Base-by-base conservation (phyloP, 331 rosid species). In the Arachis monticola region DNA sequence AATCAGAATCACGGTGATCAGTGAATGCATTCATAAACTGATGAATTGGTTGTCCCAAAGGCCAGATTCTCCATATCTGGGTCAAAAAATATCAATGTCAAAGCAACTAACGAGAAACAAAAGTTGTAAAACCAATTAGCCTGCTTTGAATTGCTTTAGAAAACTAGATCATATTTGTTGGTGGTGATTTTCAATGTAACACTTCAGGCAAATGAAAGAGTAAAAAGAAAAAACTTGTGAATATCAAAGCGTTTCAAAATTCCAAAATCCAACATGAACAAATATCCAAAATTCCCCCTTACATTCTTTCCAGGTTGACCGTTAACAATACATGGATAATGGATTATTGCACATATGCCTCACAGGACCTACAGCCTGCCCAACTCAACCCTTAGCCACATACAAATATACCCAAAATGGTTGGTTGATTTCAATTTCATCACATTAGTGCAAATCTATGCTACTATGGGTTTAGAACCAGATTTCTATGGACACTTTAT, bases 11-110 rank as follows among this genome's bases (percentile, higher is more conserved):
- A 66, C 98, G 97, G 71, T 93, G 60, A 55, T 55, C 97, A 1
- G 97, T 93, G 85, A 93, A 93, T 67, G 98, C 96, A 79, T 84
- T 93, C 98, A 93, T 93, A 84, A 93, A 93, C 71, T 90, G 87
- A 83, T 86, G 84, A 58, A 93, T 70, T 32, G 73, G 88, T 66
- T 86, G 84, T 64, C 98, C 98, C 73, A 89, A 70, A 13, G 97
- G 98, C 96, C 89, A 90, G 70, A 93, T 90, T 88, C 88, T 87
- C 97, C 98, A 93, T 47, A 90, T 83, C 97, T 93, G 66, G 62
- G 72, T 64, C 69, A 46, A 80, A 75, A 45, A 80, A 12, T 41
- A 74, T 77, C 69, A 72, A 70, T 70, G 55, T 12, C 63, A 73
- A 59, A 72, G 67, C 74, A 70, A 69, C 38, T 32, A 52, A 64